Base-by-base conservation (phyloP, 164 flowering plant genomes). In the Paratinospora sagittata region DNA sequence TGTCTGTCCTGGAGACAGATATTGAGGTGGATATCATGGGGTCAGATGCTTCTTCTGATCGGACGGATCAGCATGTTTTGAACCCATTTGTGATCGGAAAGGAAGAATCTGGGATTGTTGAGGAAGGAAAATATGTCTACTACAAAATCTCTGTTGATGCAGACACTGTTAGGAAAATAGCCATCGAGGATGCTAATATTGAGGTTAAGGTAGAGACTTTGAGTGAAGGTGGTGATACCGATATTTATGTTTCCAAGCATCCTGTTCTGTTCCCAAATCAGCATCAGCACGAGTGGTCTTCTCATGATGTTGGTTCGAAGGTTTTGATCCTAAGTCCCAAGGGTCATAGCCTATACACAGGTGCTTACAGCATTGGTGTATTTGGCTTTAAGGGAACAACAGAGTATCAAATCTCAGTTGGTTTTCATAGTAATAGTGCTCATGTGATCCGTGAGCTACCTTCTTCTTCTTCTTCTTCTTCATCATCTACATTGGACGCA, bases 1-100 rank as follows among this genome's bases (percentile, higher is more conserved):
- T 95, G 30, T 95, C 99, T 73, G 97, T 95, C 55, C 77, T 95
- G 21, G 99, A 95, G 78, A 95, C 99, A 13, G 99, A 95, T 84
- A 84, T 95, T 70, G 99, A 92, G 73, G 99, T 90, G 67, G 99
- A 95, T 73, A 81, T 95, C 41, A 84, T 89, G 60, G 87, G 85
- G 65, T 76, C 98, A 41, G 90, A 83, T 71, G 73, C 86, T 14
- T 39, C 67, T 47, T 72, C 83, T 5, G 86, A 83, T 24, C 63
- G 63, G 30, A 73, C 72, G 52, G 76, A 85, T 67, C 84, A 86
- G 66, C 78, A 79, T 72, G 78, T 83, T 23, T 81, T 95, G 68
- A 81, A 68, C 61, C 93, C 89, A 19, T 87, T 95, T 57, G 63
- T 30, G n/a, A 75, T 88, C 49, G 96, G 94, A 52, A 86, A 81